Conservation (phyloP, 1,284 basidiomycete species). For the Cutaneotrichosporon spelunceum region DNA sequence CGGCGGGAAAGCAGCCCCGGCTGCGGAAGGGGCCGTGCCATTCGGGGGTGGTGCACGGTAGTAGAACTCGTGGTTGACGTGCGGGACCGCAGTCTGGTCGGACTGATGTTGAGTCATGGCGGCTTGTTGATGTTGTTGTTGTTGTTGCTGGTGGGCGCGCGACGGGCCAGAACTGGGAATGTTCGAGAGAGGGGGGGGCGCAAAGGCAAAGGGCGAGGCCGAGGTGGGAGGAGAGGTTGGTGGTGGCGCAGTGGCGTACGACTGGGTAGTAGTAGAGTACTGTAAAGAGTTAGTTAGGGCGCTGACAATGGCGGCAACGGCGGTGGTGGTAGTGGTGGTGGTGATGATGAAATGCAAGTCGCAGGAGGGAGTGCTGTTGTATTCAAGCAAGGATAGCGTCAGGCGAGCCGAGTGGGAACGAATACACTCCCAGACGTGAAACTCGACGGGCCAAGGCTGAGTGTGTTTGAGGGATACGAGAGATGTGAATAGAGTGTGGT, state of each 20-base stretch:
- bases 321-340: not conserved
- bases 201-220: slow-evolving; percentile 46
- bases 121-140: slow-evolving; percentile 6
- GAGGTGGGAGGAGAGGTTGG: slow-evolving; percentile 33
- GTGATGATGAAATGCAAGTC: not conserved
- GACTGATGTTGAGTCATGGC: not conserved
- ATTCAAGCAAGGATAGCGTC: not conserved
- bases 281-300: not conserved
- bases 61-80: slow-evolving; percentile 28
- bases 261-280: slow-evolving; percentile 8
- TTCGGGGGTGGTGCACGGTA: slow-evolving; percentile 9
- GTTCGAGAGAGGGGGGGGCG: slow-evolving; percentile 41
- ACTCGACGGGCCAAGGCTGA: not conserved
- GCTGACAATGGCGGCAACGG: not conserved
- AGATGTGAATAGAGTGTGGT: not conserved
- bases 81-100: slow-evolving; percentile 4
- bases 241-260: slow-evolving; percentile 11
- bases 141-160: slow-evolving; percentile 19
- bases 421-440: not conserved
- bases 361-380: not conserved
- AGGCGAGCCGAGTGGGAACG: not conserved
- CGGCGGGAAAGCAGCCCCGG: slow-evolving; percentile 23
- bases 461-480: not conserved
- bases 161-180: slow-evolving; percentile 25
- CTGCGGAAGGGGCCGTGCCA: slow-evolving; percentile 14